Evolutionary conservation across 192 early-diverging fungal genomes (phyloP), one percentile per base, ranked within the genome.

Genomic region (Pilaira anomala): DNA sequence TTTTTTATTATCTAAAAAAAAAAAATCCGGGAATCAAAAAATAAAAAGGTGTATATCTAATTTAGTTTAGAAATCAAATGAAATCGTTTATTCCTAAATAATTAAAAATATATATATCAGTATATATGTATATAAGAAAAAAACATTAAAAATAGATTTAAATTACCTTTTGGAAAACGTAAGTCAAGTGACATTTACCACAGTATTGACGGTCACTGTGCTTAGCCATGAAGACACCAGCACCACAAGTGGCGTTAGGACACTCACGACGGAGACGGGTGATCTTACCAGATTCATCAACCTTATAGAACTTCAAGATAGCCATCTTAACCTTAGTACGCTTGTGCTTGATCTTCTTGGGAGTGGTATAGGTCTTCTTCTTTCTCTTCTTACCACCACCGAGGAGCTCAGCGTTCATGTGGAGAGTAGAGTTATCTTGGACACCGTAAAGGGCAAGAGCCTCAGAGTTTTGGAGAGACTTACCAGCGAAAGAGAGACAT

Each of bases 331-430:
- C 94, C 87, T 97, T 97, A 89, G 93, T 94, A 78, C 88, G 84
- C 92, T 97, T 97, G 88, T 98, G 95, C 78, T 93, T 90, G 73
- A 94, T 94, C 89, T 97, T 97, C 92, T 98, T 97, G 80, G 97
- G 97, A 65, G 97, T 98, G 69, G 95, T 98, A 89, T 98, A 97
- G 65, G 87, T 91, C 95, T 98, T 98, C 94, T 98, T 98, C 89
- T 97, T 98, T 71, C 93, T 87, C 91, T 98, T 97, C 92, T 98
- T 97, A 80, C 79, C 94, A 85, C 89, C 91, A 87, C 89, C 91
- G 62, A 85, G 72, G 39, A 88, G 76, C 67, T 87, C 82, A 59
- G 83, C 78, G 40, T 86, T 86, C 9, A 90, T 78, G 76, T 90
- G 86, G n/a, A 90, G 72, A 51, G 88, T 90, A 22, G 82, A 85